These are phyloP conservation scores for Aspergillus glaucus DNA, from an alignment of 2,329 filamentous ascomycete genomes.

Conservation along the genomic window DNA sequence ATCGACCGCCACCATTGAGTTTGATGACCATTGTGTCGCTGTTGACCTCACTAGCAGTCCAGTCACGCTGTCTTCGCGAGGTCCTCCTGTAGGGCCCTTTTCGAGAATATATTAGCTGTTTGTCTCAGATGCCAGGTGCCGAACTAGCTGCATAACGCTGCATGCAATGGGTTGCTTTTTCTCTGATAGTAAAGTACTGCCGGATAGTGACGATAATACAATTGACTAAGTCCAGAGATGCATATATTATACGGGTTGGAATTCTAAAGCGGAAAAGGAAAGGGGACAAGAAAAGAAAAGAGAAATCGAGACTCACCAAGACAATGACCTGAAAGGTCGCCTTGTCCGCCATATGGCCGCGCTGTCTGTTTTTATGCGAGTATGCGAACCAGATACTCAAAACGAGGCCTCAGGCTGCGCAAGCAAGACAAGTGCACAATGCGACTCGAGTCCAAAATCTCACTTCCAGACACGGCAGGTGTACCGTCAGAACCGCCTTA, in stretches of 20 bases:
- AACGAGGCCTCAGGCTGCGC: neutral
- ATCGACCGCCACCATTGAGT: constrained; percentile 86
- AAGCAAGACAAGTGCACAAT: too few species aligned
- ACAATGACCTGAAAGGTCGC: constrained; percentile 67
- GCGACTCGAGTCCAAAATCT: too few species aligned
- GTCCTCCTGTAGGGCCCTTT: constrained; percentile 84
- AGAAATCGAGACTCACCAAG: constrained; percentile 51
- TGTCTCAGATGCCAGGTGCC: constrained; percentile 12
- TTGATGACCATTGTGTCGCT: constrained; percentile 69
- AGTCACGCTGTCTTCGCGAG: constrained; percentile 82
- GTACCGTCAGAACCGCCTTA: too few species aligned
- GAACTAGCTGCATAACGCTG: constrained; percentile 2
- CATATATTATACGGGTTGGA: neutral
- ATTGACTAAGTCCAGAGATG: neutral
- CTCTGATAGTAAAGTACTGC: neutral
- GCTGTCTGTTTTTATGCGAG: neutral
- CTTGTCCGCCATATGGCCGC: constrained; percentile 15
- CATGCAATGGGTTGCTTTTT: neutral
- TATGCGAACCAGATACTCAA: neutral
- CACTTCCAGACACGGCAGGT: too few species aligned
- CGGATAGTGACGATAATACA: neutral
- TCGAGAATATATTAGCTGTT: constrained; percentile 20
- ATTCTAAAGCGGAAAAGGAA: neutral
- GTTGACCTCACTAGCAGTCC: constrained; percentile 82
- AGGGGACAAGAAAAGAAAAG: constrained; percentile 2